These are phyloP conservation scores for Gynochthodes officinalis DNA, from an alignment of 257 asterid genomes.

Conservation along the genomic window DNA sequence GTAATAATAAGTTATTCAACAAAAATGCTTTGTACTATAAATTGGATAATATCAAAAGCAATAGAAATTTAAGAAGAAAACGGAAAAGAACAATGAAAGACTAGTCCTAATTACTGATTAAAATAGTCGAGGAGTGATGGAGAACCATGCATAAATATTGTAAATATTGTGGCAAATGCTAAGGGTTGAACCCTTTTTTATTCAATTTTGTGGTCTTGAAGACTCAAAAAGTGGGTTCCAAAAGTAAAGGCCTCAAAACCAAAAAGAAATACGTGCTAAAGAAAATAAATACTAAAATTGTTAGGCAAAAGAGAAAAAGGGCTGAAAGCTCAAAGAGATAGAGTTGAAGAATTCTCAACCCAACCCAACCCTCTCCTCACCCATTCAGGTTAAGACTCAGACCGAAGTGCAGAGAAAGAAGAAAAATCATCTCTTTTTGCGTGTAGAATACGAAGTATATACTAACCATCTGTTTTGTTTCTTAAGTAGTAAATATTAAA, in stretches of 20 bases:
- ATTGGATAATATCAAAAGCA: no score
- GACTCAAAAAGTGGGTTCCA: constrained; percentile 15
- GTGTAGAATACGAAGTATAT: constrained; percentile 2
- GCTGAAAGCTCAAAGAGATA: constrained; percentile 7
- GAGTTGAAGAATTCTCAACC: constrained; percentile 9
- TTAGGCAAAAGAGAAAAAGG: neutral
- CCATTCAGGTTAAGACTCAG: constrained; percentile 19
- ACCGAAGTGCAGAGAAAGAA: constrained; percentile 15
- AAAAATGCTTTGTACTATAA: no score
- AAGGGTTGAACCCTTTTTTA: constrained; percentile 9
- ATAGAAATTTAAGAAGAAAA: neutral
- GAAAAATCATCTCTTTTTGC: constrained; percentile 25
- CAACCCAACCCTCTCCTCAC: constrained; percentile 5
- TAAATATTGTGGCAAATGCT: constrained; percentile 16
- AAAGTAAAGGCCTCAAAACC: constrained; percentile 21
- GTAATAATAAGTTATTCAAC: no score
- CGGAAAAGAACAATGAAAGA: neutral
- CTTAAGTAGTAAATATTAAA: neutral
- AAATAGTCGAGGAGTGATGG: neutral
- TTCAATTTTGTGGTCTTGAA: constrained; percentile 23
- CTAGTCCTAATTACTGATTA: no score
- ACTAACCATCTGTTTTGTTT: neutral
- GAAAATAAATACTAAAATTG: neutral
- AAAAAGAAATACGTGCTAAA: constrained; percentile 3
- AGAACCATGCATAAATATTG: neutral